A percentile compares a stretch with the other conserved stretches of the same genome.
These are phyloP conservation scores for Rhodamnia rubescens DNA, from an alignment of 345 rosid genomes.

Conservation along the genomic window DNA sequence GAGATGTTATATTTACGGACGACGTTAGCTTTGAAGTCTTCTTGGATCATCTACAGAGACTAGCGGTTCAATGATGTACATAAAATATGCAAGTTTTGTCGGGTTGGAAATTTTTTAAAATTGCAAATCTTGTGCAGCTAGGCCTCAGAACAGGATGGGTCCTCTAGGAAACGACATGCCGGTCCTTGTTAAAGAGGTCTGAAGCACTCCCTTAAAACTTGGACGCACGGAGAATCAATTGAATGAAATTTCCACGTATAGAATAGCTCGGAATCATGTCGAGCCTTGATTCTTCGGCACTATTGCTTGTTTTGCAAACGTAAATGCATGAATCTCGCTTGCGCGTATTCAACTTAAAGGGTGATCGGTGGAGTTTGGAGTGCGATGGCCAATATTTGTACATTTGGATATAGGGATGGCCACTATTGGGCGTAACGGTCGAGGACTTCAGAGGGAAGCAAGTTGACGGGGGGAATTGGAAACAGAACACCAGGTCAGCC, in stretches of 20 bases:
- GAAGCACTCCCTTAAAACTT: background rate
- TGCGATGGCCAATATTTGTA: background rate
- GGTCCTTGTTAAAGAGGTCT: background rate
- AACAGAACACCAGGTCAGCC: background rate
- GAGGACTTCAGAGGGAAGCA: background rate
- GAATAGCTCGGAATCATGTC: background rate
- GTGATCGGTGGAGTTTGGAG: background rate
- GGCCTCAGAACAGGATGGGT: background rate
- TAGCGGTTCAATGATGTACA: conserved; percentile 47
- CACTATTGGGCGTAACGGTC: background rate
- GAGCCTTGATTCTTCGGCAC: background rate
- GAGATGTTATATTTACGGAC: conserved; percentile 69
- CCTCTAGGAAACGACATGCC: background rate
- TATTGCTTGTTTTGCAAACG: background rate
- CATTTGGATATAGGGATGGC: background rate
- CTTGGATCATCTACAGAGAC: conserved; percentile 87
- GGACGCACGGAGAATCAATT: background rate
- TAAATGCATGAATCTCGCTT: background rate
- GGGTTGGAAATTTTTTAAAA: background rate
- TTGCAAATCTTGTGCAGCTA: background rate
- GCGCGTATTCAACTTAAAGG: background rate
- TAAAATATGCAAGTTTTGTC: background rate
- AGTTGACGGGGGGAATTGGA: background rate
- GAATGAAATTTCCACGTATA: background rate
- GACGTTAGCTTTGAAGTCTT: conserved; percentile 94